These are phyloP conservation scores for Scytalidium sp. DNA, from an alignment of 2,329 filamentous ascomycete species.

Conservation along the genomic window DNA sequence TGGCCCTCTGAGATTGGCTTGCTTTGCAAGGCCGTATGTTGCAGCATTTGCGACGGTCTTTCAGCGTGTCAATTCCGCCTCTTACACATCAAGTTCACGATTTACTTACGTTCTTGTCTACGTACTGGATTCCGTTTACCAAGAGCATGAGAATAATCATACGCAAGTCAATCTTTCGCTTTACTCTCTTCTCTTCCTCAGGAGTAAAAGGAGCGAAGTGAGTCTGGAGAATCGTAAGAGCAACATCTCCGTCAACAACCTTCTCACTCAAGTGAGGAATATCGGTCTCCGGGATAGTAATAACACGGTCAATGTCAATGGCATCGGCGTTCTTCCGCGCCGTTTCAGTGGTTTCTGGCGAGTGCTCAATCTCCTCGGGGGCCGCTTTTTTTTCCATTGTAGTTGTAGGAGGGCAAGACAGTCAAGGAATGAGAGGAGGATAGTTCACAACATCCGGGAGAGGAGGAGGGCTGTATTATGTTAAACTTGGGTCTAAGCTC, in stretches of 20 bases:
- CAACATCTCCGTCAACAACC: slow-evolving; percentile 1
- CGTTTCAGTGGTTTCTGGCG: not conserved
- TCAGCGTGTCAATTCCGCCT: not conserved
- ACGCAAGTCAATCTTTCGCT: slow-evolving; percentile 7
- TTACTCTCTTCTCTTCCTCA: slow-evolving; percentile 3
- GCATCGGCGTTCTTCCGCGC: not conserved
- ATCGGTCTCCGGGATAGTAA: not conserved
- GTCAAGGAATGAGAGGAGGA: not conserved
- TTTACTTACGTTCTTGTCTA: not conserved
- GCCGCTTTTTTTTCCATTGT: not conserved
- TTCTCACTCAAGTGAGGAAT: too few relatives aligned
- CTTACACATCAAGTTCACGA: not conserved
- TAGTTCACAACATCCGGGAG: not conserved
- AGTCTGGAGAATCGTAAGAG: not conserved
- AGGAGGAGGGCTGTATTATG: not conserved
- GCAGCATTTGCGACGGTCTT: not conserved
- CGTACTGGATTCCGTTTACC: not conserved
- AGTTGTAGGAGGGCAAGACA: not conserved
- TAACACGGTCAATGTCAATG: not conserved
- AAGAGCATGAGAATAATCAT: slow-evolving; percentile 8
- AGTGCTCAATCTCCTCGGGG: not conserved
- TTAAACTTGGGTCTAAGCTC: not conserved
- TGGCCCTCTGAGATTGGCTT: not conserved
- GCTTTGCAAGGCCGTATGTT: not conserved
- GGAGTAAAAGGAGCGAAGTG: not conserved